Conservation (phyloP, 352 stramenopile species). For the Phytophthora tentaculata region DNA sequence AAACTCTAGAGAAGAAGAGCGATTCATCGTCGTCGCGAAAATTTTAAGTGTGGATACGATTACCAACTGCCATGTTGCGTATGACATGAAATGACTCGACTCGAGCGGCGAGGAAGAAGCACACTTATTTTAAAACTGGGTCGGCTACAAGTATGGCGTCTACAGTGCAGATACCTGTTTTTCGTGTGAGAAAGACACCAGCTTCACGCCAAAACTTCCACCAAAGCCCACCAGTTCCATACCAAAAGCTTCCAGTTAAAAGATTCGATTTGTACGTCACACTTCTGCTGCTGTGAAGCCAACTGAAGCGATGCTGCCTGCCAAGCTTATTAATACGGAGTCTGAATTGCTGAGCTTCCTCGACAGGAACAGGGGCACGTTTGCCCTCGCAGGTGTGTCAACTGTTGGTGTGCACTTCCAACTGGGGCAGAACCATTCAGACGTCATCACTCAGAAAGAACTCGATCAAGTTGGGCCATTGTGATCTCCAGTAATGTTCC, state of each 20-base stretch:
- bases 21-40: slow-evolving; percentile 23
- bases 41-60: slow-evolving; percentile 10
- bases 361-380: slow-evolving; percentile 15
- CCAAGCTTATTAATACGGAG: slow-evolving; percentile 19
- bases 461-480: slow-evolving; percentile 15
- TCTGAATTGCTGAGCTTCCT: slow-evolving; percentile 22
- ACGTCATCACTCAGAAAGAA: slow-evolving; percentile 1
- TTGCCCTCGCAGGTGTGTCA: slow-evolving; percentile 2
- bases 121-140: slow-evolving; percentile 2
- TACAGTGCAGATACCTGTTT: too few species aligned
- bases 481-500: slow-evolving; percentile 12
- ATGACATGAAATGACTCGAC: slow-evolving; percentile 10
- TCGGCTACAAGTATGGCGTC: neutral
- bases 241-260: neutral
- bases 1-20: slow-evolving; percentile 28
- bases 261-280: neutral
- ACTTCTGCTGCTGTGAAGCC: slow-evolving; percentile 5
- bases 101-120: neutral
- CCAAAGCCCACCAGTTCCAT: too few species aligned
- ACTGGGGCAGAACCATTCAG: slow-evolving; percentile 4
- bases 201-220: too few species aligned
- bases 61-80: slow-evolving; percentile 9
- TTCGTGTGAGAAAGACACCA: neutral
- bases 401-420: slow-evolving; percentile 31
- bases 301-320: neutral